These are phyloP conservation scores for Acorus gramineus DNA, from an alignment of 106 monocot species.

Conservation along the genomic window DNA sequence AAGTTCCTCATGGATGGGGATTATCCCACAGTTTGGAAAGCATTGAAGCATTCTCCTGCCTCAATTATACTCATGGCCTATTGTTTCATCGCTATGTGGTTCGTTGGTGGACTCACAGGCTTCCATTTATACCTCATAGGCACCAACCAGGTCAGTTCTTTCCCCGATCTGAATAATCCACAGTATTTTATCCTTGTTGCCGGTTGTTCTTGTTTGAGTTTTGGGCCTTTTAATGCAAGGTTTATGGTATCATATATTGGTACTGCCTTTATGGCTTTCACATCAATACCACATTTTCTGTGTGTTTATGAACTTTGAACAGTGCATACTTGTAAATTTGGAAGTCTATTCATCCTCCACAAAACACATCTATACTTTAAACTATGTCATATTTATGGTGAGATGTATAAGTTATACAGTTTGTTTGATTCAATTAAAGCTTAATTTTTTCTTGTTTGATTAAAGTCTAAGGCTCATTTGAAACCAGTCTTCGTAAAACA, in stretches of 20 bases:
- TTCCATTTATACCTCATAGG: constrained; percentile 94
- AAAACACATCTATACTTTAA: too few species aligned
- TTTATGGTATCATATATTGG: neutral
- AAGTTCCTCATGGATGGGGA: constrained; percentile 86
- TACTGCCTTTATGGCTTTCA: neutral
- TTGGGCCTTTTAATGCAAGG: neutral
- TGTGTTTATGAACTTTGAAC: neutral
- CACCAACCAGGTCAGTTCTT: constrained; percentile 73
- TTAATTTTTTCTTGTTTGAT: too few species aligned
- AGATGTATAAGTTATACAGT: too few species aligned
- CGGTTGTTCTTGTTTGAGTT: neutral
- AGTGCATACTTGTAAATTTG: neutral
- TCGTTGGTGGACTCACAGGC: constrained; percentile 94
- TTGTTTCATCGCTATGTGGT: constrained; percentile 79
- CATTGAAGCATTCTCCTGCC: constrained; percentile 73
- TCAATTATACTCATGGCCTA: constrained; percentile 70
- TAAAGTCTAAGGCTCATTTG: too few species aligned
- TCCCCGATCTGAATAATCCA: too few species aligned
- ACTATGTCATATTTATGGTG: too few species aligned
- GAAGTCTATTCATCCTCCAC: neutral
- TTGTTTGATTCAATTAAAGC: too few species aligned
- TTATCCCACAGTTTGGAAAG: constrained; percentile 90
- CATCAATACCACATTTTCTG: neutral
- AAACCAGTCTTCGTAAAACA: too few species aligned
- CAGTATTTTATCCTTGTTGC: neutral